Percentiles rank a stretch among this genome's conserved stretches.
Conservation (phyloP, 208 protist genomes). For the Crithidia acanthocephali region DNA sequence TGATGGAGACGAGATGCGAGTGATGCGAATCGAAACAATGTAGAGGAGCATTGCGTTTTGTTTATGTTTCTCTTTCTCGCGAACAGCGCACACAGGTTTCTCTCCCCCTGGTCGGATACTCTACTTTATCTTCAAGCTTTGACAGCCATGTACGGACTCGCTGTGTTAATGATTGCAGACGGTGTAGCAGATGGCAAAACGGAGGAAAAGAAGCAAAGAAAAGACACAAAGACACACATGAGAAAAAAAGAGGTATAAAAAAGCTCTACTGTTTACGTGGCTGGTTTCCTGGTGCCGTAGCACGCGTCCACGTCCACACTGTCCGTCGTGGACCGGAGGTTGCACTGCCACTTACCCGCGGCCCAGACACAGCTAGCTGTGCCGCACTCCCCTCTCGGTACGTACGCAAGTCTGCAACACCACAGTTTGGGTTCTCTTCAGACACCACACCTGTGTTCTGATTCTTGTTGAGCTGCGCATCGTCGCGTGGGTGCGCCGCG, state of each 20-base stretch:
- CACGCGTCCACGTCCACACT: constrained; percentile 17
- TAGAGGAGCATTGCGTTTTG: too few species aligned
- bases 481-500: not conserved
- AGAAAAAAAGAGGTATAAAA: not conserved
- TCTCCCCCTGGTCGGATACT: too few species aligned
- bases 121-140: too few species aligned
- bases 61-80: too few species aligned
- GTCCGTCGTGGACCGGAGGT: constrained; percentile 4
- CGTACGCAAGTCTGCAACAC: not conserved
- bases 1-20: too few species aligned
- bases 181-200: constrained; percentile 2
- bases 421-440: too few species aligned
- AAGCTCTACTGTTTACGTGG: not conserved
- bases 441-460: too few species aligned
- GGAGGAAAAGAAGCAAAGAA: not conserved
- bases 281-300: not conserved
- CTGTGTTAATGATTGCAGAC: not conserved
- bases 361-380: not conserved
- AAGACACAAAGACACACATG: not conserved
- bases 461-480: not conserved
- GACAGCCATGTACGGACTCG: too few species aligned
- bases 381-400: too few species aligned
- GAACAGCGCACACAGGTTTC: too few species aligned
- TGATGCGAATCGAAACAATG: too few species aligned
- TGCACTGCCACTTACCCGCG: not conserved